Conservation (phyloP, 2,329 filamentous ascomycete species). For the Penicillium rolfsii region DNA sequence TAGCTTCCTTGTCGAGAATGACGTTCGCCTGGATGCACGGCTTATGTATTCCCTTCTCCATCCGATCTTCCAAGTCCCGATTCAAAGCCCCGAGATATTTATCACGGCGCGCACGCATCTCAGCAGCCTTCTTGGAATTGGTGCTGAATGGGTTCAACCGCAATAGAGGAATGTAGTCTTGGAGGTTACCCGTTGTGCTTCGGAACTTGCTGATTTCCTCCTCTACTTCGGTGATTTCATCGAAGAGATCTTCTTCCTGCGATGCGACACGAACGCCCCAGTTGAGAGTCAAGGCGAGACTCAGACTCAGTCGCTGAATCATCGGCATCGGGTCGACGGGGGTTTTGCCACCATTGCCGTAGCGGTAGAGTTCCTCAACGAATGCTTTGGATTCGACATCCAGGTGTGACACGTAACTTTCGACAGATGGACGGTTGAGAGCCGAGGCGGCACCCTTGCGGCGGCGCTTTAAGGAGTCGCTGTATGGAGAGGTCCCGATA, state of each 20-base stretch:
- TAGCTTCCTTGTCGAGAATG: conserved; percentile 65
- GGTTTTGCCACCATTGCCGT: conserved; percentile 58
- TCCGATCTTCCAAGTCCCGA: conserved; percentile 61
- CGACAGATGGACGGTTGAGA: conserved; percentile 66
- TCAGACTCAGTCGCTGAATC: conserved; percentile 67
- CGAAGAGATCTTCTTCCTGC: conserved; percentile 64
- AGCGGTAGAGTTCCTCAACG: conserved; percentile 61
- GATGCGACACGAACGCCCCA: conserved; percentile 66
- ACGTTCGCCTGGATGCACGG: conserved; percentile 71
- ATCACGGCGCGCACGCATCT: conserved; percentile 64
- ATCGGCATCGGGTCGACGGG: conserved; percentile 68
- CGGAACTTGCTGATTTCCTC: conserved; percentile 72
- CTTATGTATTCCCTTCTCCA: conserved; percentile 62
- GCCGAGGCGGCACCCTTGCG: conserved; percentile 68
- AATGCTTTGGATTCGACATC: conserved; percentile 67
- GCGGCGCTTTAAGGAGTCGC: conserved; percentile 65
- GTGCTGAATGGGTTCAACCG: conserved; percentile 66
- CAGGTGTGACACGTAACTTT: conserved; percentile 64
- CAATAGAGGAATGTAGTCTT: conserved; percentile 75
- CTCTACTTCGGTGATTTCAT: conserved; percentile 75
- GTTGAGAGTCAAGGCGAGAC: conserved; percentile 66
- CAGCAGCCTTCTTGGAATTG: conserved; percentile 61
- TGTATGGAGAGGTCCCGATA: conserved; percentile 69
- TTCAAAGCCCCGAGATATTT: conserved; percentile 63
- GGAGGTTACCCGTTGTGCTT: conserved; percentile 78